phyloP scores from a whole-genome alignment of 2,329 filamentous ascomycete species.

The Furcasterigmium sp. region DNA sequence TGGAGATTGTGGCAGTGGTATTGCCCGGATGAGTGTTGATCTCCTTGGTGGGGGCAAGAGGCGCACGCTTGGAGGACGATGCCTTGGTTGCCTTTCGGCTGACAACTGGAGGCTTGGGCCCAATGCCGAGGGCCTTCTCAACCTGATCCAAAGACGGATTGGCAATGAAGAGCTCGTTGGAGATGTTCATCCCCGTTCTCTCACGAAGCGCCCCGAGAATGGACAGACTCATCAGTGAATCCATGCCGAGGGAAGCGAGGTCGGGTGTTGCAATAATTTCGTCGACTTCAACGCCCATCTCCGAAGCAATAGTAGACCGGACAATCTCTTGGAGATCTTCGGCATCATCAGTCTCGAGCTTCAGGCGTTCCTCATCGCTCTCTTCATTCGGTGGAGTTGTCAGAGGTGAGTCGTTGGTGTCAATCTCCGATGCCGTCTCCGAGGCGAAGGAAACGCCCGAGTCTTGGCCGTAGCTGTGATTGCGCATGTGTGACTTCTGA shows the following conservation, averaged over 20 bases:
- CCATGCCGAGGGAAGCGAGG: slow-evolving; percentile 52
- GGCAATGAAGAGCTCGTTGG: slow-evolving; percentile 55
- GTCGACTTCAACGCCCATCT: slow-evolving; percentile 66
- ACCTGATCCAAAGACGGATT: slow-evolving; percentile 61
- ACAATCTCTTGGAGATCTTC: slow-evolving; percentile 46
- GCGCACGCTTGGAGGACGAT: slow-evolving; percentile 2
- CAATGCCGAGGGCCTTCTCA: slow-evolving; percentile 55
- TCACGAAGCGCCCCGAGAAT: slow-evolving; percentile 51
- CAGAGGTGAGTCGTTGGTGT: slow-evolving; percentile 39
- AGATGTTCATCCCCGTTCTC: slow-evolving; percentile 46
- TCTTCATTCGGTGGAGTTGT: slow-evolving; percentile 47
- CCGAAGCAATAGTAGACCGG: slow-evolving; percentile 62
- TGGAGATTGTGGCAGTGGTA: slow-evolving; percentile 43
- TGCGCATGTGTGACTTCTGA: slow-evolving; percentile 6
- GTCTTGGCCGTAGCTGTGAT: slow-evolving; percentile 18
- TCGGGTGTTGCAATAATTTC: slow-evolving; percentile 52
- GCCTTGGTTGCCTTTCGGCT: slow-evolving; percentile 22
- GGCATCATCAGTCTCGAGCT: slow-evolving; percentile 30
- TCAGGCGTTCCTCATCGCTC: slow-evolving; percentile 43
- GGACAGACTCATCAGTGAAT: slow-evolving; percentile 52
- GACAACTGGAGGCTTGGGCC: slow-evolving; percentile 31
- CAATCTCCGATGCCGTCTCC: slow-evolving; percentile 38
- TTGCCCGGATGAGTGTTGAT: slow-evolving; percentile 22
- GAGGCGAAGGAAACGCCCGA: slow-evolving; percentile 29
- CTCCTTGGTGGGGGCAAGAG: slow-evolving; percentile 16